phyloP scores from a whole-genome alignment of 768 basidiomycete species.

The Rhodotorula kratochvilovae region DNA sequence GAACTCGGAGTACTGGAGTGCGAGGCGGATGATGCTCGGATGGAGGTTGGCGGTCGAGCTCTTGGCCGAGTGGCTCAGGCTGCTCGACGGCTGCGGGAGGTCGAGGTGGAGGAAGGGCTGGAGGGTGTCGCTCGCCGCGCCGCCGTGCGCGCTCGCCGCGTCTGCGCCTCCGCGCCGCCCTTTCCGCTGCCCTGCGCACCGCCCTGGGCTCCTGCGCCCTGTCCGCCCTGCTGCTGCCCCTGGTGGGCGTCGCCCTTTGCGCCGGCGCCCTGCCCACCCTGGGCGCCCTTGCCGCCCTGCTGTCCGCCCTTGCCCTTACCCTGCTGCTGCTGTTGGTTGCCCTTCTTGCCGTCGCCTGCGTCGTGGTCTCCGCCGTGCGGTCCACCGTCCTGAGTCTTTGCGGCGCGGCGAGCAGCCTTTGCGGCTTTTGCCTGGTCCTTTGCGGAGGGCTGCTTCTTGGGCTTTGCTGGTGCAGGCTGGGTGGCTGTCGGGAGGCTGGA shows the following conservation, averaged over 20 bases:
- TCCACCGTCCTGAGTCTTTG: not conserved
- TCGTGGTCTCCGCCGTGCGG: too few species aligned
- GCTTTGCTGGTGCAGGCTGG: too few species aligned
- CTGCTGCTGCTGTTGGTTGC: not conserved
- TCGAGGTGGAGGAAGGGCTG: slow-evolving; percentile 43
- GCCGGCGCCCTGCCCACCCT: not conserved
- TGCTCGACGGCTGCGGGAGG: slow-evolving; percentile 45
- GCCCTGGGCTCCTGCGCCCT: not conserved
- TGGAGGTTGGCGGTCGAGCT: slow-evolving; percentile 85
- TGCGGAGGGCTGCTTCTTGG: slow-evolving; percentile 6
- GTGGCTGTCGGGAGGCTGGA: too few species aligned
- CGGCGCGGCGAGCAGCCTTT: slow-evolving; percentile 24
- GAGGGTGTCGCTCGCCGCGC: slow-evolving; percentile 11
- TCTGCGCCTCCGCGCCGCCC: not conserved
- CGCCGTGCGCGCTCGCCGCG: not conserved
- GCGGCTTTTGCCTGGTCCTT: slow-evolving; percentile 22
- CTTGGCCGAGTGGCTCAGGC: slow-evolving; percentile 73
- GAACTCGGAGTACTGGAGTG: slow-evolving; percentile 85
- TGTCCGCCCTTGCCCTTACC: slow-evolving; percentile 1
- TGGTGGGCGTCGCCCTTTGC: not conserved
- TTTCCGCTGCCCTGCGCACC: not conserved
- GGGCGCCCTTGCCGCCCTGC: not conserved
- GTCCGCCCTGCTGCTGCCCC: too few species aligned
- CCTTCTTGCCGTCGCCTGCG: not conserved
- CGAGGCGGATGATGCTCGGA: slow-evolving; percentile 77